Evolutionary conservation across 2,329 filamentous ascomycete genomes (phyloP), one percentile per base, ranked within the genome.

Genomic region (Cladosporium sphaerospermum): DNA sequence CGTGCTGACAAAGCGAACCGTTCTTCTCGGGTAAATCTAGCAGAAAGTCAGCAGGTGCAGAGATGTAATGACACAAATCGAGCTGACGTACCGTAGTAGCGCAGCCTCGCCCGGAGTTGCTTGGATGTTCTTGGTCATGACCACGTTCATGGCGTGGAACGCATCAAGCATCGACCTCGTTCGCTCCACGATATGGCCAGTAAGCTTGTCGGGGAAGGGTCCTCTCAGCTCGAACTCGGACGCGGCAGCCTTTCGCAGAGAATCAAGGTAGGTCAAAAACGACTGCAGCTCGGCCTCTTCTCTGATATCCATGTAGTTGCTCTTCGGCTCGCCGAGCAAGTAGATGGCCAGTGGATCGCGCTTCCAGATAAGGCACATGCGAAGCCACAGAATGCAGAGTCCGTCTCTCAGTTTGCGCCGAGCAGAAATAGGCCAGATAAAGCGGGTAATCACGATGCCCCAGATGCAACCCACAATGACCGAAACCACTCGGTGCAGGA

Each of bases 321-420:
- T 64, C 18, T 59, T 52, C 2, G 68, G 66, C 36, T 63, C 57
- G 56, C 72, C 72, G 2, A 69, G 64, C 1, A 77, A 66, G 11
- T 96, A 78, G 6, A 85, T 82, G 4, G 87, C 85, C 19, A 99
- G 75, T 0, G 93, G 93, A 8, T 95, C 92, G 42, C 91, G 83
- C 72, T 92, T 95, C 93, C 93, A 99, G 59, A 97, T 91, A 33
- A 99, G 78, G 13, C 90, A 89, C 83, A 99, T 91, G 54, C 95
- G 88, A 6, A 99, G 78, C 81, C 93, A 97, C 10, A 99, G 75
- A n/a, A 96, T 77, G 28, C 89, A 88, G 9, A 96, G 78, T 1
- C 92, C 92, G 63, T 95, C 86, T 64, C 93, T 89, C 62, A 97
- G 84, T 71, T 95, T 95, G 57, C 80, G 78, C 41, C 93, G 81